Evolutionary conservation across 805 yeast species (phyloP).

Genomic region (Metschnikowia kofuensis): DNA sequence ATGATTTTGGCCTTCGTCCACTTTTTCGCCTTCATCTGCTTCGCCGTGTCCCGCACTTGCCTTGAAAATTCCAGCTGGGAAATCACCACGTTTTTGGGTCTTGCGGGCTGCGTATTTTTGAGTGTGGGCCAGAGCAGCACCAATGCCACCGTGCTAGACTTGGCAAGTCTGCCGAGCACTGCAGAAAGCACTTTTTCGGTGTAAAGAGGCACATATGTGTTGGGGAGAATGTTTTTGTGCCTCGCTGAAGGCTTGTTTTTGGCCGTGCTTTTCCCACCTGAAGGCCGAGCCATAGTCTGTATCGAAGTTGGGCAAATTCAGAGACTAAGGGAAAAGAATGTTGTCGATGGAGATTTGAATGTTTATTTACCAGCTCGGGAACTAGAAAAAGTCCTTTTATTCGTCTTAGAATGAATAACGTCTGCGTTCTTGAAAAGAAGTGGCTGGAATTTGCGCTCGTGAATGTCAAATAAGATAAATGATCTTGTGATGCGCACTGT

Average conservation of each 20-base stretch:
- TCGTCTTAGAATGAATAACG: no score
- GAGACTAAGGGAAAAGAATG: no score
- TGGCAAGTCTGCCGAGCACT: conserved; percentile 30
- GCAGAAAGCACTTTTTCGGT: conserved; percentile 18
- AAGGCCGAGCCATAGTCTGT: not conserved
- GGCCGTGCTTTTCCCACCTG: not conserved
- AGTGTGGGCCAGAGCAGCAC: conserved; percentile 35
- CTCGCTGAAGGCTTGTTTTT: not conserved
- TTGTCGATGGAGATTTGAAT: no score
- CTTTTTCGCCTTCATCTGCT: conserved; percentile 12
- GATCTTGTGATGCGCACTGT: no score
- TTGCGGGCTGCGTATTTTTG: conserved; percentile 21
- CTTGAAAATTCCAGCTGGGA: conserved; percentile 8
- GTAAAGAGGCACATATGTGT: conserved; percentile 36
- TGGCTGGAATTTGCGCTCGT: no score
- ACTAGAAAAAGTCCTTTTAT: no score
- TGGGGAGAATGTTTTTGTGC: conserved; percentile 34
- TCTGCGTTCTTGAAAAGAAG: no score
- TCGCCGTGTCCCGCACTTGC: conserved; percentile 10
- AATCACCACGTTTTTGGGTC: conserved; percentile 5
- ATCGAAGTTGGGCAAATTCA: not conserved
- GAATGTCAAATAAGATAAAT: no score
- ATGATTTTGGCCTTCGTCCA: conserved; percentile 33
- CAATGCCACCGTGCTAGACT: conserved; percentile 31
- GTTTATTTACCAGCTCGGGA: no score